Evolutionary conservation across 495 filamentous ascomycete species (phyloP).

Genomic region (Sphaerosporella brunnea): DNA sequence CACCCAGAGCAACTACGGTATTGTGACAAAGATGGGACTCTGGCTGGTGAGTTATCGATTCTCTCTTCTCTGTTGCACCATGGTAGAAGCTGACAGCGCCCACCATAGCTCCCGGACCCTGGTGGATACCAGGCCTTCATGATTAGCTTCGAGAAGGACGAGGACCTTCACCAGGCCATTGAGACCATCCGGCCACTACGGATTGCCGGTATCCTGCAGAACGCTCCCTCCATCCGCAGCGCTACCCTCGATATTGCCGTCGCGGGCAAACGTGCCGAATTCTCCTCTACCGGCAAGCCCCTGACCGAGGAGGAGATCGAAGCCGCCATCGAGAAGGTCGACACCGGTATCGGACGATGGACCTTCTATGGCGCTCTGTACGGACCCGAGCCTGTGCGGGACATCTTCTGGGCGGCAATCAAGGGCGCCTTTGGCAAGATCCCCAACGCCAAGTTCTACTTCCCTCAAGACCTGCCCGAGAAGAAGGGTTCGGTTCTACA

Average conservation of each 20-base stretch:
- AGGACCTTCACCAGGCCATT: constrained; percentile 34
- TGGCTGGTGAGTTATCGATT: constrained; percentile 27
- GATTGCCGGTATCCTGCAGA: constrained; percentile 30
- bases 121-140: constrained; percentile 34
- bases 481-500: constrained; percentile 28
- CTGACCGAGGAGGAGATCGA: constrained; percentile 29
- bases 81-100: constrained; percentile 4
- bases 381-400: constrained; percentile 31
- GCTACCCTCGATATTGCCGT: constrained; percentile 33
- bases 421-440: constrained; percentile 33
- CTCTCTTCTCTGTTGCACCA: background rate
- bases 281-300: constrained; percentile 25
- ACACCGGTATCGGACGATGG: constrained; percentile 32
- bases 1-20: constrained; percentile 39
- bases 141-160: constrained; percentile 36
- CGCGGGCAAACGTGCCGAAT: constrained; percentile 27
- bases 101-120: constrained; percentile 34
- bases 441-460: constrained; percentile 31
- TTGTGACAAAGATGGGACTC: constrained; percentile 43
- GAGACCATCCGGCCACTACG: constrained; percentile 38
- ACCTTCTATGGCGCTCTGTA: constrained; percentile 40
- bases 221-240: constrained; percentile 35
- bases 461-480: constrained; percentile 28
- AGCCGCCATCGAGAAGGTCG: constrained; percentile 25
- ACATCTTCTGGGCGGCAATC: constrained; percentile 31